Evolutionary conservation across 129 eudicot species (phyloP), one percentile per base, ranked within the genome.

Genomic region (Apium graveolens): DNA sequence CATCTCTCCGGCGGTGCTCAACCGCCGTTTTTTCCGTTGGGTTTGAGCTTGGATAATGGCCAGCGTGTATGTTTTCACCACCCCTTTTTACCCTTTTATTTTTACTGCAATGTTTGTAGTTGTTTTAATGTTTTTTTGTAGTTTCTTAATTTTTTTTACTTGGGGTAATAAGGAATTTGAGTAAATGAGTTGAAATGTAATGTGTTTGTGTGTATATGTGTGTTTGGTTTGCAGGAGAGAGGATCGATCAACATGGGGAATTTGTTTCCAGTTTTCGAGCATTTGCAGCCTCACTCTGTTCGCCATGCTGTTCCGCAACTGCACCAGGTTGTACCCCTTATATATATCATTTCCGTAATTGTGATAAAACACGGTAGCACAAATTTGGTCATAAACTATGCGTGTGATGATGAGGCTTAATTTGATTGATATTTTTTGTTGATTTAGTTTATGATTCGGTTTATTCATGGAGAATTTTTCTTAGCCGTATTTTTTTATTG

Each of bases 1-100:
- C 82, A 55, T 26, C 84, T 84, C 57, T 49, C 70, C 79, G 68
- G 82, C 29, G 82, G 51, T 2, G 49, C 74, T 35, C 89, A 83
- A 42, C 83, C 79, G 37, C 87, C 86, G 34, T 83, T 83, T 70
- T 89, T 91, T 75, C 97, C 97, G 32, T 80, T 87, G 80, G 90
- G 97, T 72, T 84, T 91, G 75, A 91, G 94, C 87, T 79, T 91
- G 66, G 93, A 89, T 80, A 89, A 86, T 84, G 92, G 89, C 79
- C 87, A 78, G 66, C 84, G 89, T 21, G 90, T 84, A 70, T 65
- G 82, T 81, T 35, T 83, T 26, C 41, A 39, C 46, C 5, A 4
- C 17, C 44, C 77, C 62, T 37, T 44, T 79, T 69, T 13, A 24
- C 69, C 76, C 3, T 60, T 60, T 60, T n/a, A 2, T 10, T n/a